phyloP scores from a whole-genome alignment of 225 moss, liverwort and hornwort species.

The Antitrichia curtipendula region DNA sequence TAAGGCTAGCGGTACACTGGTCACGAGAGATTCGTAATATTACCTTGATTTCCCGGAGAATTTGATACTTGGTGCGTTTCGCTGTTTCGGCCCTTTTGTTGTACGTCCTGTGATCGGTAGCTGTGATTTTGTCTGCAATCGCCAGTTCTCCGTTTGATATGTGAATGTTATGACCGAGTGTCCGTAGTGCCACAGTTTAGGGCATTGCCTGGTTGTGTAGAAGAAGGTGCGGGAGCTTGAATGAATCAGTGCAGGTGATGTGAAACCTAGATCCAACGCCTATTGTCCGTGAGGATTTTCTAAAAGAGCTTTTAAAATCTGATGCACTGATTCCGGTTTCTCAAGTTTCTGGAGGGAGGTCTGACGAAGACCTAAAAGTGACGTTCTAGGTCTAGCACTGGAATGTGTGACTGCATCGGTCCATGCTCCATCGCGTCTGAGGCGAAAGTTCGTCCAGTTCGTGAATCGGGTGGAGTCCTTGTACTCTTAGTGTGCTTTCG shows the following conservation, averaged over 20 bases:
- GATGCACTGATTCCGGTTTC: constrained; percentile 10
- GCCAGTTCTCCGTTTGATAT: not conserved
- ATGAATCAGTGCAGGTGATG: not conserved
- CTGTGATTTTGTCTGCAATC: too few relatives aligned
- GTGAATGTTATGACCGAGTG: not conserved
- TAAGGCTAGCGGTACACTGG: not conserved
- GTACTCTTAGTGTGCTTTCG: not conserved
- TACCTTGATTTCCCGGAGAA: not conserved
- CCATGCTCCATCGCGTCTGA: too few relatives aligned
- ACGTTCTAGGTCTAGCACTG: not conserved
- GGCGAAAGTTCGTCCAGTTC: not conserved
- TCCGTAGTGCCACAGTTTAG: not conserved
- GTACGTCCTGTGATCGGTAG: not conserved
- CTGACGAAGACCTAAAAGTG: not conserved
- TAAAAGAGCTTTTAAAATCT: constrained; percentile 11
- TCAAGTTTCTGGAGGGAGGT: not conserved
- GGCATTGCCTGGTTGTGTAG: not conserved
- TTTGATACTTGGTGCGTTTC: not conserved
- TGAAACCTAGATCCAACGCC: constrained; percentile 10
- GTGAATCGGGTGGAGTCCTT: not conserved
- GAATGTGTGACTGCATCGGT: not conserved
- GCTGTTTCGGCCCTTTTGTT: not conserved
- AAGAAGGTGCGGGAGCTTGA: not conserved
- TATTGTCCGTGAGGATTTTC: constrained; percentile 5
- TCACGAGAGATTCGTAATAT: not conserved